phyloP scores from a whole-genome alignment of 2,329 filamentous ascomycete genomes.

The Fusarium pininemorale region DNA sequence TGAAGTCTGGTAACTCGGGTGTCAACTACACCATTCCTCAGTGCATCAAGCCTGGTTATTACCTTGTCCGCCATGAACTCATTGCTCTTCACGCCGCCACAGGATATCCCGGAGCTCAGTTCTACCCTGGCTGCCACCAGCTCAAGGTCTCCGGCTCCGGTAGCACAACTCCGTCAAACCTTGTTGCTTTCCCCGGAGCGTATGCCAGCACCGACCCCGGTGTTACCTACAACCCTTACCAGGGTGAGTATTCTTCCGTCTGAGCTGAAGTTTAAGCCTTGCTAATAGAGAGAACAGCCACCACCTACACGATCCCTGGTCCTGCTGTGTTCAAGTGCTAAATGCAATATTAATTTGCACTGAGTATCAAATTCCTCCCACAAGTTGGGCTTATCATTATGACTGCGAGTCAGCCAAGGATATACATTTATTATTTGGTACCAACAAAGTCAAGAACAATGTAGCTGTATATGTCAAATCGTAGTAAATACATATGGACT shows the following conservation, averaged over 20 bases:
- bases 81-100: conserved; percentile 62
- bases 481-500: neutral
- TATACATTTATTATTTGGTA: conserved; percentile 1
- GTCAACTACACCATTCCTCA: conserved; percentile 63
- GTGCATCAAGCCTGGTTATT: conserved; percentile 62
- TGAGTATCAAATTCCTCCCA: neutral
- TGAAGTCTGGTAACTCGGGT: conserved; percentile 55
- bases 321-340: conserved; percentile 60
- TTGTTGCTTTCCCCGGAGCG: conserved; percentile 64
- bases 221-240: conserved; percentile 62
- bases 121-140: conserved; percentile 68
- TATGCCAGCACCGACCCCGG: conserved; percentile 61
- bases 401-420: conserved; percentile 12
- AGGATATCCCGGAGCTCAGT: conserved; percentile 62
- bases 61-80: conserved; percentile 67
- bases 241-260: conserved; percentile 45
- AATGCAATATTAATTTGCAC: neutral
- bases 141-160: conserved; percentile 62
- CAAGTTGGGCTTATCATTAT: conserved; percentile 13
- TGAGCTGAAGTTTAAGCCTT: neutral
- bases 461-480: conserved; percentile 17
- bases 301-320: conserved; percentile 57
- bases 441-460: neutral
- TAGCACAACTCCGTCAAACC: conserved; percentile 50
- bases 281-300: conserved; percentile 36